phyloP scores from a whole-genome alignment of 441 rosid genomes.

The Daphne laureola region DNA sequence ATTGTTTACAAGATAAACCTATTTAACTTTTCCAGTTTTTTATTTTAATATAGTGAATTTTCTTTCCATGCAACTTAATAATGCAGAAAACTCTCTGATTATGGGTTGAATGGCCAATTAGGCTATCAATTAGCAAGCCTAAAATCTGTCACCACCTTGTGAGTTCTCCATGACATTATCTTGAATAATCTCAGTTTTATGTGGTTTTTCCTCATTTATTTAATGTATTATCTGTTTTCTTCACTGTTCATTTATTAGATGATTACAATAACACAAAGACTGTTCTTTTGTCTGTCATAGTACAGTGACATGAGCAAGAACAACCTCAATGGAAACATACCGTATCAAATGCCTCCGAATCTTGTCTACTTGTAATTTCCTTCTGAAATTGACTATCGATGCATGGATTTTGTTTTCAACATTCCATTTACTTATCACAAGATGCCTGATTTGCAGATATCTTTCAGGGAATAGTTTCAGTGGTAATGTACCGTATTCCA shows the following conservation, averaged over 20 bases:
- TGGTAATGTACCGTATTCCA: constrained; percentile 81
- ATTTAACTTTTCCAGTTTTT: background rate
- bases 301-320: constrained; percentile 85
- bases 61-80: background rate
- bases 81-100: constrained; percentile 59
- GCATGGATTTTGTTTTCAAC: background rate
- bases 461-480: constrained; percentile 63
- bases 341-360: constrained; percentile 93
- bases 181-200: constrained; percentile 3
- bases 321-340: constrained; percentile 72
- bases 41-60: no score
- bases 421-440: constrained; percentile 12
- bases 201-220: background rate
- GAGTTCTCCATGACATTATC: constrained; percentile 24
- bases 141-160: constrained; percentile 80
- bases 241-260: background rate
- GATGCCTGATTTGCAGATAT: constrained; percentile 49
- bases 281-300: constrained; percentile 39
- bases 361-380: constrained; percentile 40
- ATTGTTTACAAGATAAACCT: background rate
- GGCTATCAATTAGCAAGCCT: constrained; percentile 77
- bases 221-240: background rate
- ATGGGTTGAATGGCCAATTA: constrained; percentile 68
- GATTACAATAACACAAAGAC: constrained; percentile 17
- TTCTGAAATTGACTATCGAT: background rate